A percentile compares a stretch with the other conserved stretches of the same genome.
Conservation (phyloP, 2,329 filamentous ascomycete genomes). For the Alternaria arbusti region DNA sequence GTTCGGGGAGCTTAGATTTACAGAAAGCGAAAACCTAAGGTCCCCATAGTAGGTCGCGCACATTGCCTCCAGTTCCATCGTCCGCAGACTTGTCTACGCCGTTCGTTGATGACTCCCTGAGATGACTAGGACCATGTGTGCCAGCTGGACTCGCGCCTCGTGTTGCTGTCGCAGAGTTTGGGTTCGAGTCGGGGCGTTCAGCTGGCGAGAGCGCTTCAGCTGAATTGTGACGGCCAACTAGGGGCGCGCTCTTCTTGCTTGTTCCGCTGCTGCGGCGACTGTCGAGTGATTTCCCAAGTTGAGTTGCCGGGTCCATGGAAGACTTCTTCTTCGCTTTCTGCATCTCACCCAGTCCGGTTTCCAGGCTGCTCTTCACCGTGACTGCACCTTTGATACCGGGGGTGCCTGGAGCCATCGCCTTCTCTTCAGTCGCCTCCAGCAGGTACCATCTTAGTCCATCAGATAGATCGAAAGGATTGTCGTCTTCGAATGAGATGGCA, state of each 20-base stretch:
- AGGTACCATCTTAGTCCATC: slow-evolving; percentile 97
- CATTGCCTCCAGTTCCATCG: slow-evolving; percentile 47
- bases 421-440: slow-evolving; percentile 91
- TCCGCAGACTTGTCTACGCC: slow-evolving; percentile 30
- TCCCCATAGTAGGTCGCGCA: slow-evolving; percentile 54
- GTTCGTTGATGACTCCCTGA: slow-evolving; percentile 41
- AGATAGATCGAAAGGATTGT: slow-evolving; percentile 95
- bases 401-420: slow-evolving; percentile 84
- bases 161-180: slow-evolving; percentile 39
- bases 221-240: slow-evolving; percentile 34
- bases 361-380: slow-evolving; percentile 85
- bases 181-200: slow-evolving; percentile 31
- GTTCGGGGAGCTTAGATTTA: slow-evolving; percentile 40
- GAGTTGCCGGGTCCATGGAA: slow-evolving; percentile 57
- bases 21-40: slow-evolving; percentile 45
- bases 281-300: slow-evolving; percentile 81
- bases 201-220: slow-evolving; percentile 31
- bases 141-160: slow-evolving; percentile 41
- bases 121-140: slow-evolving; percentile 41
- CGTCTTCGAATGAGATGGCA: slow-evolving; percentile 71
- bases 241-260: slow-evolving; percentile 74
- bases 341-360: slow-evolving; percentile 79
- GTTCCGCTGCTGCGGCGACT: slow-evolving; percentile 87
- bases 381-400: slow-evolving; percentile 84
- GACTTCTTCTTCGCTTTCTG: slow-evolving; percentile 53